Evolutionary conservation across 345 rosid genomes (phyloP).

Genomic region (Trapa incisa): DNA sequence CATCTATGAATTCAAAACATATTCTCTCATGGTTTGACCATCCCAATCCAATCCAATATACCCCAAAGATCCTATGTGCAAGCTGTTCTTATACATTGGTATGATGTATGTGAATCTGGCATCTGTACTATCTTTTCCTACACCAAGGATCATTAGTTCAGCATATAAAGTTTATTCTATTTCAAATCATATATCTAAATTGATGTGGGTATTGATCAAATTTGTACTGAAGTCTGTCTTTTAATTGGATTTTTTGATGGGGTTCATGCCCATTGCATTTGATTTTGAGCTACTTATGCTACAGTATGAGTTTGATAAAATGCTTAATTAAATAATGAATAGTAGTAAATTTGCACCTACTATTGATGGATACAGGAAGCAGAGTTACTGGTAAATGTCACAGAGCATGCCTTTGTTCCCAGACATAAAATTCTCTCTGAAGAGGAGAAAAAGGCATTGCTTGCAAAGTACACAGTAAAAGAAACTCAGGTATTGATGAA

Average conservation of each 20-base stretch:
- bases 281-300: neutral
- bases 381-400: slow-evolving; percentile 36
- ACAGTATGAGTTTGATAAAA: neutral
- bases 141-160: too few species aligned
- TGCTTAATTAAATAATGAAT: neutral
- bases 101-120: too few species aligned
- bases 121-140: too few species aligned
- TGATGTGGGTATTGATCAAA: neutral
- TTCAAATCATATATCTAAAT: neutral
- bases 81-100: too few species aligned
- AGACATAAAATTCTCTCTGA: slow-evolving; percentile 32
- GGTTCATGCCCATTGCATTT: too few species aligned
- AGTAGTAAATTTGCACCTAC: neutral
- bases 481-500: slow-evolving; percentile 32
- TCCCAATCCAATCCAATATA: too few species aligned
- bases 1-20: too few species aligned
- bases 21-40: too few species aligned
- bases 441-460: slow-evolving; percentile 40
- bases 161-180: neutral
- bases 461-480: slow-evolving; percentile 34
- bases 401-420: slow-evolving; percentile 40
- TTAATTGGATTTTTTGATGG: too few species aligned
- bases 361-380: slow-evolving; percentile 27
- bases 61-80: too few species aligned
- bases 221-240: neutral